phyloP scores from a whole-genome alignment of 176 grass and related monocot species.

The Oryza australiensis region DNA sequence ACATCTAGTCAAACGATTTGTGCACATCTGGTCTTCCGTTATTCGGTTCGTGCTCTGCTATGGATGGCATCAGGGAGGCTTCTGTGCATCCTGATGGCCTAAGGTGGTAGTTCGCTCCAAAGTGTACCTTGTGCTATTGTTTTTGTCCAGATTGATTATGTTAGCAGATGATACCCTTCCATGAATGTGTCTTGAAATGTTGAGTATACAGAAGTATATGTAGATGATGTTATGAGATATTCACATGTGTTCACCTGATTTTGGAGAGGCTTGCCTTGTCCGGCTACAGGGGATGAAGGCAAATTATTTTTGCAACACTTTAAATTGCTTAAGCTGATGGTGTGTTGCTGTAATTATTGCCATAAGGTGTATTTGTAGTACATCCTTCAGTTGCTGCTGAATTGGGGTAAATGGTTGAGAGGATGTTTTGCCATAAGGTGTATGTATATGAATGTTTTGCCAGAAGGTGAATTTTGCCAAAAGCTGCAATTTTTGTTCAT shows the following conservation, averaged over 20 bases:
- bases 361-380: not conserved
- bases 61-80: slow-evolving; percentile 30
- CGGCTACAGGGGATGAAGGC: not conserved
- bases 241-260: not conserved
- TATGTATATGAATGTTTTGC: too few species aligned
- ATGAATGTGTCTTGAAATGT: not conserved
- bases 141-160: not conserved
- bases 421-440: too few species aligned
- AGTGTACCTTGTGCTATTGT: not conserved
- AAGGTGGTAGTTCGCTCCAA: slow-evolving; percentile 32
- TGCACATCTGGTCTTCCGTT: slow-evolving; percentile 24
- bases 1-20: not conserved
- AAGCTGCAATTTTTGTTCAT: too few species aligned
- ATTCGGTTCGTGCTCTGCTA: slow-evolving; percentile 28
- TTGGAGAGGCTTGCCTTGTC: slow-evolving; percentile 1
- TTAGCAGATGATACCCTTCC: not conserved
- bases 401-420: not conserved
- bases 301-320: not conserved
- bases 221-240: not conserved
- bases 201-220: not conserved
- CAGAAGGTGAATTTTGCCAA: too few species aligned
- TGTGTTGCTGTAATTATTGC: not conserved
- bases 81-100: slow-evolving; percentile 16
- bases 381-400: not conserved
- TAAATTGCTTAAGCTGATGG: slow-evolving; percentile 1